These are phyloP conservation scores for Panicum hallii DNA, from an alignment of 202 grass and related monocot species.

Conservation along the genomic window DNA sequence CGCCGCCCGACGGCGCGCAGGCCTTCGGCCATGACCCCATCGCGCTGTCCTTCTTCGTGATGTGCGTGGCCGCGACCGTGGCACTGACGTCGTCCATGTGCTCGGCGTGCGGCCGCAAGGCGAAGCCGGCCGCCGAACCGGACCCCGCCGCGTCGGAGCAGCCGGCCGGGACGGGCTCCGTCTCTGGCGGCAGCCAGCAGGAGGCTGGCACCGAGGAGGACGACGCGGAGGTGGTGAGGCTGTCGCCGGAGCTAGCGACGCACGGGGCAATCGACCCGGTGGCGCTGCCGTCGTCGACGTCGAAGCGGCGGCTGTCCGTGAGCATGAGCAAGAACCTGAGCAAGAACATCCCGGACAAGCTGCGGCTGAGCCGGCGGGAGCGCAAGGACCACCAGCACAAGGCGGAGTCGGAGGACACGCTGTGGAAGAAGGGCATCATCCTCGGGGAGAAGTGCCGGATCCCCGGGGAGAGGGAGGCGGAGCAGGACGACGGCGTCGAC, in stretches of 20 bases:
- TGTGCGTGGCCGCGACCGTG: slow-evolving; percentile 58
- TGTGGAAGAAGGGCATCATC: slow-evolving; percentile 88
- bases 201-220: neutral
- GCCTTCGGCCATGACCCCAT: slow-evolving; percentile 37
- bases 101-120: slow-evolving; percentile 58
- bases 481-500: slow-evolving; percentile 27
- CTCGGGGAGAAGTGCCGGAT: slow-evolving; percentile 73
- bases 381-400: slow-evolving; percentile 44
- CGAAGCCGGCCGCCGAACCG: slow-evolving; percentile 15
- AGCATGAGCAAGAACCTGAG: slow-evolving; percentile 57
- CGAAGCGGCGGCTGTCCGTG: slow-evolving; percentile 56
- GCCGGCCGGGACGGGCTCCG: neutral
- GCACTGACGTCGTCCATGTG: slow-evolving; percentile 61
- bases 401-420: slow-evolving; percentile 57
- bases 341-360: slow-evolving; percentile 59
- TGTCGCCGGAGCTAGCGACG: slow-evolving; percentile 50
- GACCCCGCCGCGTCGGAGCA: slow-evolving; percentile 2
- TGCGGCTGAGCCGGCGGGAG: slow-evolving; percentile 65
- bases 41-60: slow-evolving; percentile 48
- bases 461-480: slow-evolving; percentile 51
- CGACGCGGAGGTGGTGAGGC: slow-evolving; percentile 41
- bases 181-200: neutral
- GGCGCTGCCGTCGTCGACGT: slow-evolving; percentile 39
- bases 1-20: neutral
- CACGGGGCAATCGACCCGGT: slow-evolving; percentile 61